Conservation (phyloP, 495 filamentous ascomycete genomes). For the Amphirosellinia nigrospora region DNA sequence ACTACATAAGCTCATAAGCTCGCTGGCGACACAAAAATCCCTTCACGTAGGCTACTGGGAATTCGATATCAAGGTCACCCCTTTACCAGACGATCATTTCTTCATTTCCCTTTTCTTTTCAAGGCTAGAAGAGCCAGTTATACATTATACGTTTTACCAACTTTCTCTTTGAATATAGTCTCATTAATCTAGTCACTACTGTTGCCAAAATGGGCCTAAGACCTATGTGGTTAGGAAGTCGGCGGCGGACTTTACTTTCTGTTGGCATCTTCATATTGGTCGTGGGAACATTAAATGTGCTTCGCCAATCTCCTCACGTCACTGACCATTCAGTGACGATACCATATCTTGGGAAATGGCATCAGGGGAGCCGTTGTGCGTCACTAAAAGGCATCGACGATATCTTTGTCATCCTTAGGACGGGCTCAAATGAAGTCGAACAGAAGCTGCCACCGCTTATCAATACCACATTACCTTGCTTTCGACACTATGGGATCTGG, state of each 20-base stretch:
- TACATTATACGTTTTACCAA: neutral
- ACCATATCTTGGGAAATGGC: neutral
- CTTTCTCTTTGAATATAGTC: slow-evolving; percentile 3
- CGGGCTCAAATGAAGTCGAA: slow-evolving; percentile 17
- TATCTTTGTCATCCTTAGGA: slow-evolving; percentile 24
- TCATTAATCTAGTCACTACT: neutral
- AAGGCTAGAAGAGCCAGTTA: neutral
- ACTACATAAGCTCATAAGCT: no score
- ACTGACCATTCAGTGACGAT: neutral
- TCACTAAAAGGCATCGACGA: slow-evolving; percentile 16
- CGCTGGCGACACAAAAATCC: slow-evolving; percentile 11
- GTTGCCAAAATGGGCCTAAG: slow-evolving; percentile 1
- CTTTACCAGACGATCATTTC: neutral
- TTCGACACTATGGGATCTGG: slow-evolving; percentile 21
- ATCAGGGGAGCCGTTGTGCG: slow-evolving; percentile 5
- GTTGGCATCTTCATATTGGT: neutral
- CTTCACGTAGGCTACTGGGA: neutral
- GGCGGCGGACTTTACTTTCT: slow-evolving; percentile 12
- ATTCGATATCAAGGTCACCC: slow-evolving; percentile 10
- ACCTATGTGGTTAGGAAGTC: neutral
- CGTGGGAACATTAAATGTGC: neutral
- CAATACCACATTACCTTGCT: slow-evolving; percentile 17
- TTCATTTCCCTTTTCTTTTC: neutral
- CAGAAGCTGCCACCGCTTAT: slow-evolving; percentile 21
- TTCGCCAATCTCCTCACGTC: neutral